These are phyloP conservation scores for Geotrichum bryndzae DNA, from an alignment of 1,139 yeast species.

Conservation along the genomic window DNA sequence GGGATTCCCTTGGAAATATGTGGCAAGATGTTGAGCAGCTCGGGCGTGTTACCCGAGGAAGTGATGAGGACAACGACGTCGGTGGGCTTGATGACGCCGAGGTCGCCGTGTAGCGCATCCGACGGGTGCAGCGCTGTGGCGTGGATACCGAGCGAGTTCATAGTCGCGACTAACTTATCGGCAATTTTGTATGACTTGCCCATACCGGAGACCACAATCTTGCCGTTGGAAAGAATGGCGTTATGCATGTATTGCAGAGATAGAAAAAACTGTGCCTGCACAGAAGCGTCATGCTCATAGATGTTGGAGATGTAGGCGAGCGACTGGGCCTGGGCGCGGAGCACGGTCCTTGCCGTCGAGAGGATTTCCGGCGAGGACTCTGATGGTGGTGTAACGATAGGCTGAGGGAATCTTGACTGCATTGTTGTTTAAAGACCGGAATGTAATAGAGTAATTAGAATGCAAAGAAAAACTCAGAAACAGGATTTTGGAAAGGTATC, in stretches of 20 bases:
- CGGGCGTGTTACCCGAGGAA: conserved; percentile 82
- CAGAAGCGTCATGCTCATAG: conserved; percentile 40
- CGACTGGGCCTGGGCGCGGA: conserved; percentile 46
- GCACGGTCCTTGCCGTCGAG: conserved; percentile 33
- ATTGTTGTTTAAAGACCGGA: not conserved
- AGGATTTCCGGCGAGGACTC: conserved; percentile 29
- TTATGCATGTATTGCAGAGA: conserved; percentile 50
- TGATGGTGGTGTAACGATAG: conserved; percentile 25
- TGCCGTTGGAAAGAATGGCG: conserved; percentile 51
- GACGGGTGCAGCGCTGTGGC: conserved; percentile 69
- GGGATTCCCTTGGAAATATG: conserved; percentile 53
- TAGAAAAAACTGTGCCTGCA: conserved; percentile 46
- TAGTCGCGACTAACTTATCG: conserved; percentile 69
- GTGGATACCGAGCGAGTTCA: conserved; percentile 70
- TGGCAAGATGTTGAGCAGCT: conserved; percentile 53
- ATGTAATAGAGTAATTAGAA: not conserved
- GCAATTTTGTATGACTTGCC: conserved; percentile 83
- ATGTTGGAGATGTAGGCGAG: conserved; percentile 40
- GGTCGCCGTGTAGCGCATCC: conserved; percentile 88
- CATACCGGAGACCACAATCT: conserved; percentile 70
- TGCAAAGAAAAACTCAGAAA: not conserved
- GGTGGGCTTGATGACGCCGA: conserved; percentile 59
- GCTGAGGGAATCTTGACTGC: not conserved
- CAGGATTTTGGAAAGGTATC: not conserved
- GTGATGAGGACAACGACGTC: conserved; percentile 67